Evolutionary conservation across 257 asterid species (phyloP).

Genomic region (Jaltomata sinuosa): DNA sequence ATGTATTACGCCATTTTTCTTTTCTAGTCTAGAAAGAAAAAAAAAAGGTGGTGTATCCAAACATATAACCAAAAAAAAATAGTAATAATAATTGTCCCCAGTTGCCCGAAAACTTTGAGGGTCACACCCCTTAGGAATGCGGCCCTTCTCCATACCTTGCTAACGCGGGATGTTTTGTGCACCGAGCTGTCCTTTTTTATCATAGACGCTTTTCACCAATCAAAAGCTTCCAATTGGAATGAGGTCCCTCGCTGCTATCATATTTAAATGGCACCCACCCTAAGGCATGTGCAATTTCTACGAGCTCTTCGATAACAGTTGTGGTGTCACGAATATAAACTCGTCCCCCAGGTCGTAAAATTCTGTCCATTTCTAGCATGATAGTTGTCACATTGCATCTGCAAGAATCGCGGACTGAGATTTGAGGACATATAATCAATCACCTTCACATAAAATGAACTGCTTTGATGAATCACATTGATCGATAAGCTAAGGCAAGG

Average conservation of each 20-base stretch:
- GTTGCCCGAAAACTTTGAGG: background rate
- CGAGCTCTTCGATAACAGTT: constrained; percentile 30
- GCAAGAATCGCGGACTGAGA: background rate
- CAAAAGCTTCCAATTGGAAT: constrained; percentile 50
- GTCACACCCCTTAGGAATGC: too few species aligned
- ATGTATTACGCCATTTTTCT: background rate
- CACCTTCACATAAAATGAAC: background rate
- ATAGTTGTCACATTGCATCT: constrained; percentile 54
- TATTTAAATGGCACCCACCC: constrained; percentile 47
- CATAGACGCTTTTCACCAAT: constrained; percentile 44
- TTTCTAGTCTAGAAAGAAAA: background rate
- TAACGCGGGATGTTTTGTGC: background rate
- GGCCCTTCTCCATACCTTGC: too few species aligned
- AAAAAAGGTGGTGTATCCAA: background rate
- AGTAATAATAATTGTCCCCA: background rate
- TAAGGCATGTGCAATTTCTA: constrained; percentile 36
- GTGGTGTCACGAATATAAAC: constrained; percentile 47
- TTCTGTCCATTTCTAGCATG: constrained; percentile 70
- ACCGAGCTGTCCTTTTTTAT: background rate
- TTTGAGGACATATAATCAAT: background rate
- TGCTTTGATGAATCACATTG: background rate
- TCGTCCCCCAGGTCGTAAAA: constrained; percentile 59
- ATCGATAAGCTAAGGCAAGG: background rate
- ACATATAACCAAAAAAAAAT: background rate
- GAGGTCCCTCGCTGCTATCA: constrained; percentile 55